Evolutionary conservation across 2,329 filamentous ascomycete genomes (phyloP), one percentile per base, ranked within the genome.

Genomic region (Colletotrichum gigasporum): DNA sequence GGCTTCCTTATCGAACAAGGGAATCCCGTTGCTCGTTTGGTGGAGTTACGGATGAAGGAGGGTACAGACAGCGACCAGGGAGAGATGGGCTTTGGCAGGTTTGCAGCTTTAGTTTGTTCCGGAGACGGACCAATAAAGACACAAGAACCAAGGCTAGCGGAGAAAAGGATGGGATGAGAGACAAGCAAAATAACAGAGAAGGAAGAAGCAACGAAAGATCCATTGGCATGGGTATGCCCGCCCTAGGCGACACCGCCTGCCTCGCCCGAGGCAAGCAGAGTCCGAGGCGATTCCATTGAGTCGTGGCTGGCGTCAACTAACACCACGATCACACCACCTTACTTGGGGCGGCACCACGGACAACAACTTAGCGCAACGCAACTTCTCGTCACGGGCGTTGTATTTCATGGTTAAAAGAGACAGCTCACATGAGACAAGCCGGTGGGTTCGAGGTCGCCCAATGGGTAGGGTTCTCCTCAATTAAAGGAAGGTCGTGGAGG

Each of bases 371-470:
- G 39, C 45, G 39, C 45, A 34, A 34, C 24, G 35, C n/a, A 37
- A 39, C 20, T 37, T 18, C 48, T 48, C 18, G 48, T 50, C 26
- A 44, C 24, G 9, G 30, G 11, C 4, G 30, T 30, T 10, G 16
- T 41, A 32, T 42, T 37, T 54, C 30, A 35, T 11, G 32, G 41
- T 47, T 20, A 42, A 37, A 57, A 35, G 51, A 63, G 51, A 57
- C 45, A 63, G 44, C 51, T 65, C 63, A 63, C 59, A 45, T 63
- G 32, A 54, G 50, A 55, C 61, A 61, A 37, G 22, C 41, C 26
- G 42, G 56, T 50, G 56, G 34, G 32, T 10, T 44, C 30, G 11
- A 50, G 8, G 12, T 0, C 20, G 10, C 24, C 35, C 62, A 61
- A 44, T 61, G 41, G 7, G 10, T 32, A 32, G 12, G 39, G 50